Evolutionary conservation across 1,284 basidiomycete species (phyloP), one percentile per base, ranked within the genome.

Genomic region (Pascua sp.): DNA sequence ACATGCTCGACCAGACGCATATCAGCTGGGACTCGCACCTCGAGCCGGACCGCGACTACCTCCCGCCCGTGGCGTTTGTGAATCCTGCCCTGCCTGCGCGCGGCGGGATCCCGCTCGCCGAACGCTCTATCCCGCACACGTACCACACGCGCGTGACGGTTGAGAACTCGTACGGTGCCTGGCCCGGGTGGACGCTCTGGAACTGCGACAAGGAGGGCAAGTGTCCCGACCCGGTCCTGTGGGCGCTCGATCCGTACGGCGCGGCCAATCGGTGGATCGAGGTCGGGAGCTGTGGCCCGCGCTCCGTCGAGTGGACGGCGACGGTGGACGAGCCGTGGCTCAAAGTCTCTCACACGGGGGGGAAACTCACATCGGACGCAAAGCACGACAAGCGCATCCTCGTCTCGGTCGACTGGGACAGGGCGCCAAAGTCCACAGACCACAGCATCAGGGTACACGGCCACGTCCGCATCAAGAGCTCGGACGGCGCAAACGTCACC

Each of bases 1-100:
- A 51, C 59, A 84, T 87, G 81, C 86, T 87, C 84, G 84, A 85
- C 62, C 86, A 87, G 65, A 85, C 61, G 9, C 62, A 71, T 36
- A 65, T 74, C 53, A 63, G 62, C 50, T 68, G 62, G n/a, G 51
- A 60, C 60, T 86, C 86, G 67, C 85, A 84, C 82, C 86, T 87
- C 61, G 83, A 87, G 67, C 84, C 84, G 1, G 83, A 82, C 80
- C 78, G 80, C 4, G 82, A 85, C 69, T 81, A 80, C n/a, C 48
- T 63, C 18, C 64, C 64, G 2, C 49, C 48, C 5, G 42, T 63
- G n/a, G 57, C 61, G 16, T 69, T 63, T 42, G 59, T 73, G 37
- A 63, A 68, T 49, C 61, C 63, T 4, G 49, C 54, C 41, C 51
- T 56, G 36, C 56, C 63, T 18, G 49, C 53, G 15, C 56, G 56